Conservation (phyloP, 83 land plant species). For the Isoetes engelmannii region DNA sequence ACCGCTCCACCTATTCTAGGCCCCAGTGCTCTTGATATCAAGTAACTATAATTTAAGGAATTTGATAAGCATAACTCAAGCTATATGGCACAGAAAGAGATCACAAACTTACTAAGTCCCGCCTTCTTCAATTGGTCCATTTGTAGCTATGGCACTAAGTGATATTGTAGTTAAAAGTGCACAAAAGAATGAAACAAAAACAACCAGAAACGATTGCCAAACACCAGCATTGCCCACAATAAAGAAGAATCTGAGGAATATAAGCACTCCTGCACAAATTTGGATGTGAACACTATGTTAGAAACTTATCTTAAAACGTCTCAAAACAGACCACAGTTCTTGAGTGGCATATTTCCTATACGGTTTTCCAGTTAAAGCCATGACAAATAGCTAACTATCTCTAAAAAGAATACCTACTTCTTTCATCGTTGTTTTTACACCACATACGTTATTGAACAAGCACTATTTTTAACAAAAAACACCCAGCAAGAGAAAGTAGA, state of each 20-base stretch:
- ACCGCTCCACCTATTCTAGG: conserved; percentile 32
- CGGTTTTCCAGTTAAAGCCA: neutral
- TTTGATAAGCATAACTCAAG: too few relatives aligned
- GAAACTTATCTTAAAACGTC: neutral
- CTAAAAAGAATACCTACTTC: too few relatives aligned
- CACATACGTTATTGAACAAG: too few relatives aligned
- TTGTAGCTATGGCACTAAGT: conserved; percentile 31
- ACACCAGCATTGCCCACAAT: conserved; percentile 37
- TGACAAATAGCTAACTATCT: too few relatives aligned
- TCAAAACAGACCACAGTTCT: neutral
- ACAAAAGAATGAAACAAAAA: conserved; percentile 26
- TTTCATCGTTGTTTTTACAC: too few relatives aligned
- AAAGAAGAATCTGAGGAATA: conserved; percentile 30
- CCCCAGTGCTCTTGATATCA: conserved; percentile 31
- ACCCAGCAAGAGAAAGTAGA: neutral
- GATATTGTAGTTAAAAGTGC: conserved; percentile 33
- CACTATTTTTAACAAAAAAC: neutral
- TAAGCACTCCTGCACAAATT: conserved; percentile 23
- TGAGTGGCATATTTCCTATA: too few relatives aligned
- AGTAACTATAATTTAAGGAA: conserved; percentile 13
- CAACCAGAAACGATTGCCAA: conserved; percentile 31
- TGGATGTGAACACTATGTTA: neutral
- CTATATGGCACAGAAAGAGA: too few relatives aligned
- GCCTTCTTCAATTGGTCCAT: conserved; percentile 32
- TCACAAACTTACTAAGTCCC: conserved; percentile 28